Evolutionary conservation across 805 yeast species (phyloP).

Genomic region (Candida michaelii): DNA sequence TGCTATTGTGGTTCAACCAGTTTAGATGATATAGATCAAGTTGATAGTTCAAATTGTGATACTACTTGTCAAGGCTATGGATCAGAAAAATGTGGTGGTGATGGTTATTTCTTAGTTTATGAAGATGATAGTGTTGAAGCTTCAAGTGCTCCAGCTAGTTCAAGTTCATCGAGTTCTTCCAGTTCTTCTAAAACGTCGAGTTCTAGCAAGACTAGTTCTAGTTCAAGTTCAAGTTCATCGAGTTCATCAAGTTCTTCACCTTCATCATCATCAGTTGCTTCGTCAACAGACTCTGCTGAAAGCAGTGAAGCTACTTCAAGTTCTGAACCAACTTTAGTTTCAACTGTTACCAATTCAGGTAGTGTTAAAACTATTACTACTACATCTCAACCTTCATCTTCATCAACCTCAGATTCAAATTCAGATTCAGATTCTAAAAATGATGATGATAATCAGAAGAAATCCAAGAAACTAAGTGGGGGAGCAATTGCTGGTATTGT

Average conservation of each 20-base stretch:
- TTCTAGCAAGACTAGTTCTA: background rate
- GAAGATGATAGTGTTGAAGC: constrained; percentile 21
- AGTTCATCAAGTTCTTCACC: constrained; percentile 8
- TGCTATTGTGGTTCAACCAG: constrained; percentile 42
- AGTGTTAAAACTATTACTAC: constrained; percentile 14
- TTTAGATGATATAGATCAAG: constrained; percentile 25
- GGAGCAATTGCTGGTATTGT: constrained; percentile 46
- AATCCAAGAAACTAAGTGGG: constrained; percentile 25
- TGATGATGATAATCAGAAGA: constrained; percentile 6
- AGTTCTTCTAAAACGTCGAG: no score
- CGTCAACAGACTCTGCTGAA: background rate
- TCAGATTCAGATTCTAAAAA: constrained; percentile 1
- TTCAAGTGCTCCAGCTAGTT: constrained; percentile 11
- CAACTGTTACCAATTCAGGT: constrained; percentile 13
- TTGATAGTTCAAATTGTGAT: constrained; percentile 27
- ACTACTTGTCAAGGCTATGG: constrained; percentile 38
- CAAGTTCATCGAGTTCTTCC: constrained; percentile 15
- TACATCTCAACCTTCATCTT: constrained; percentile 5
- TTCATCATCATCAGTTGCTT: constrained; percentile 1
- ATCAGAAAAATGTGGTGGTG: constrained; percentile 41
- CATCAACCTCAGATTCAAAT: constrained; percentile 16
- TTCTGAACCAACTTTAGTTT: constrained; percentile 5
- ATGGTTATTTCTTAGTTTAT: constrained; percentile 32
- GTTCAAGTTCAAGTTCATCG: constrained; percentile 15
- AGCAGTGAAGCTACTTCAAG: background rate